A percentile compares a stretch with the other conserved stretches of the same genome.
Evolutionary conservation across 306 rosid species (phyloP).

Genomic region (Vachellia collinsii): DNA sequence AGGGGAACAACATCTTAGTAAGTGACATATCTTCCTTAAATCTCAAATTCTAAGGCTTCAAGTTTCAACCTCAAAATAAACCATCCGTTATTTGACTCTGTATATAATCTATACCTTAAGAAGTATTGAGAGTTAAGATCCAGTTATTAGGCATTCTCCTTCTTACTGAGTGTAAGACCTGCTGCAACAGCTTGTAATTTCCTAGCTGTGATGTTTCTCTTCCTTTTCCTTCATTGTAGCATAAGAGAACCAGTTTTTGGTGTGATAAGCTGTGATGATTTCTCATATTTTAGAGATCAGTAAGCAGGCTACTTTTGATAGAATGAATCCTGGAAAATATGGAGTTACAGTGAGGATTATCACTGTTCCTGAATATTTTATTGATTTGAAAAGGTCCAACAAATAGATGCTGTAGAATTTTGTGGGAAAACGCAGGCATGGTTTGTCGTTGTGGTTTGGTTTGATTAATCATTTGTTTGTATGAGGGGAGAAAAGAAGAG

Average conservation of each 20-base stretch:
- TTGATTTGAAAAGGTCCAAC: not conserved
- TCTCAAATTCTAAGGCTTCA: not conserved
- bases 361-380: not conserved
- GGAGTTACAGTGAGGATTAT: not conserved
- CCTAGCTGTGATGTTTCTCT: not conserved
- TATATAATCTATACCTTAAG: not conserved
- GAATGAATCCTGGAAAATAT: not conserved
- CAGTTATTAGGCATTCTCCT: not conserved
- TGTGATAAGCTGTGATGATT: not conserved
- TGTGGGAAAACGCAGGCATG: not conserved
- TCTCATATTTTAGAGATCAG: not conserved
- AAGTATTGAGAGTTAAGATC: not conserved
- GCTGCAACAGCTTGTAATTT: not conserved
- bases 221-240: not conserved
- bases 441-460: not conserved
- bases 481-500: too few species aligned
- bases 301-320: not conserved
- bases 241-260: not conserved
- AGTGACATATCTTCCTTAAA: not conserved
- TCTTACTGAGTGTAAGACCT: not conserved
- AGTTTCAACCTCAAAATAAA: constrained; percentile 5
- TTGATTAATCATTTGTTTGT: not conserved
- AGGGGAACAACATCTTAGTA: not conserved
- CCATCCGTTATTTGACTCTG: not conserved
- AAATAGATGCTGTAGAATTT: not conserved